Evolutionary conservation across 108 stramenopile genomes (phyloP).

Genomic region (Conticribra guillardii): DNA sequence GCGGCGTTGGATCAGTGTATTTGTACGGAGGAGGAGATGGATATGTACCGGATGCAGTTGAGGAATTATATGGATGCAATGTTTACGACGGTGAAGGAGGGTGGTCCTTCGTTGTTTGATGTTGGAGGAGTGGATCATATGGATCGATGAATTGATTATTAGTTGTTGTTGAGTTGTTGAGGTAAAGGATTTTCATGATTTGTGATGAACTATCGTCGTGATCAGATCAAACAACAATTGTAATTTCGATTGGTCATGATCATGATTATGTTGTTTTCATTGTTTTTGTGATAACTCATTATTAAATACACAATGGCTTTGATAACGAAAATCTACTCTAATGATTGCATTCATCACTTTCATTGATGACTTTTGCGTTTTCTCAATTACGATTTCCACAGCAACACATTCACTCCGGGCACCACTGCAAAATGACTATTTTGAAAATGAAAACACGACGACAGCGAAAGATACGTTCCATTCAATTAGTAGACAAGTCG

Average conservation of each 20-base stretch:
- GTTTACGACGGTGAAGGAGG: slow-evolving; percentile 16
- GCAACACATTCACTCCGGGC: slow-evolving; percentile 25
- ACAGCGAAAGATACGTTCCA: no score
- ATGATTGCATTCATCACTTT: no score
- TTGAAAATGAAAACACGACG: background rate
- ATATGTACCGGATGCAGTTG: slow-evolving; percentile 58
- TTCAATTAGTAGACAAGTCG: no score
- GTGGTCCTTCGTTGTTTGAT: slow-evolving; percentile 55
- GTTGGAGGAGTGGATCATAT: slow-evolving; percentile 49
- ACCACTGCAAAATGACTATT: slow-evolving; percentile 33
- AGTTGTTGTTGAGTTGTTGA: no score
- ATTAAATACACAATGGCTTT: no score
- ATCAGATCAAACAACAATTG: no score
- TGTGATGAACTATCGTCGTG: no score
- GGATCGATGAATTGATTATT: slow-evolving; percentile 40
- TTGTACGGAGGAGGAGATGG: slow-evolving; percentile 72
- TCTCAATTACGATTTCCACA: slow-evolving; percentile 27
- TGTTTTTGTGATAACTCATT: background rate
- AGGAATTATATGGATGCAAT: slow-evolving; percentile 53
- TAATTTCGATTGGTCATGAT: background rate
- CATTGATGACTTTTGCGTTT: no score
- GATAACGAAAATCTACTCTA: no score
- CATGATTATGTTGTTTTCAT: background rate
- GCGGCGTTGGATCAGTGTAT: slow-evolving; percentile 76
- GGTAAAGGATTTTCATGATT: no score